Base-by-base conservation (phyloP, 257 asterid species). In the Leptodermis oblonga region DNA sequence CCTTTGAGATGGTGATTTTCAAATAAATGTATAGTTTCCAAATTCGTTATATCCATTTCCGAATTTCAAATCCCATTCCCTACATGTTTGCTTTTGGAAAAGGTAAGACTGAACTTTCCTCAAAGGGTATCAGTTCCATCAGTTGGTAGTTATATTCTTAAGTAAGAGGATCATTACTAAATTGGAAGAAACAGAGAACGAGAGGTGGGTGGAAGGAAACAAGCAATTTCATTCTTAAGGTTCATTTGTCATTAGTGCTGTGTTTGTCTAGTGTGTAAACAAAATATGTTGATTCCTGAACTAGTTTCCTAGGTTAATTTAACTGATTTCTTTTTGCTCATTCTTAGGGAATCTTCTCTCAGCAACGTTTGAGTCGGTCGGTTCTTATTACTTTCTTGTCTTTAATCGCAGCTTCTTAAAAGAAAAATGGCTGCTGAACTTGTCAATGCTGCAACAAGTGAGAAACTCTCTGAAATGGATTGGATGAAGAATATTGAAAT, bases 401-500 rank as follows among this genome's bases (percentile, higher is more conserved):
- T 28, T 74, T 34, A 33, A 26, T 37, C 25, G 13, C 65, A 54
- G 61, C 75, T 41, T 73, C 67, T 59, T 15, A 28, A 0, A 39
- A 60, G 70, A 22, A 70, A 13, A 62, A 94, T 94, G 99, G 97
- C 97, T 23, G 72, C 90, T 23, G 97, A 89, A 67, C 96, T 94
- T 80, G 97, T 94, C 46, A 87, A 73, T 79, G 79, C 88, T 64
- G 99, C 99, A 46, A 91, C 97, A 18, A 86, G 82, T 70, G 97
- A 89, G 73, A 91, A 91, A 70, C 97, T 91, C 69, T 58, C 86
- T 70, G 99, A 91, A 79, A 84, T 82, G 86, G 99, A 94, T 62
- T 94, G 99, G 99, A 82, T 81, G 17, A 94, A 86, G 73, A 94
- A 89, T 78, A 94, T 94, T 33, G 89, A 94, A 82, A 86, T 94